phyloP scores from a whole-genome alignment of 2,329 filamentous ascomycete species.

The Akanthomyces uredinophilus region DNA sequence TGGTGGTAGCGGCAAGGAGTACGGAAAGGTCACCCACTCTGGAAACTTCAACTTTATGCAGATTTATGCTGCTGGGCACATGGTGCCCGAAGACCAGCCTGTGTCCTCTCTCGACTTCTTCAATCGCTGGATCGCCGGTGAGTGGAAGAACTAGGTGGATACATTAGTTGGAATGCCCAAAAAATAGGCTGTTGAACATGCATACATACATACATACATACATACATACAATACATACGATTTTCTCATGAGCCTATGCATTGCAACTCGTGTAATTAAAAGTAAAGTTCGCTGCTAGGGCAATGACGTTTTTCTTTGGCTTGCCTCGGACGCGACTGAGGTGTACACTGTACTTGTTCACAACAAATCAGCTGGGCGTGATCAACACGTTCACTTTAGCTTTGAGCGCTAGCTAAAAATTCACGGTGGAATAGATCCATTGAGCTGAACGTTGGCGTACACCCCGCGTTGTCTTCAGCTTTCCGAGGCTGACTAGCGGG shows the following conservation, averaged over 20 bases:
- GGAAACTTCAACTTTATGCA: constrained; percentile 17
- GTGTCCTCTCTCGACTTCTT: constrained; percentile 15
- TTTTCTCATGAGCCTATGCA: neutral
- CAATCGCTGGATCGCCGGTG: constrained; percentile 18
- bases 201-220: constrained; percentile 5
- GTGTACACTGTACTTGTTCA: too few relatives aligned
- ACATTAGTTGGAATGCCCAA: neutral
- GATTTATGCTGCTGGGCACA: constrained; percentile 17
- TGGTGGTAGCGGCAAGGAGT: constrained; percentile 26
- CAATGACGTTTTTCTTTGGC: neutral
- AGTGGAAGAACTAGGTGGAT: constrained; percentile 13
- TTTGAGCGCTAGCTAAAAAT: neutral
- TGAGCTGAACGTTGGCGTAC: neutral
- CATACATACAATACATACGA: neutral
- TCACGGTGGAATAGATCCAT: neutral
- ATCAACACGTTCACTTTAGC: neutral
- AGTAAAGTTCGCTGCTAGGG: too few relatives aligned
- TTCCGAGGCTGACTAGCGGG: neutral
- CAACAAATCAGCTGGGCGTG: too few relatives aligned
- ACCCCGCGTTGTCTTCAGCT: neutral
- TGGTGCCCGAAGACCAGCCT: constrained; percentile 17
- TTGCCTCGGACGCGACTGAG: neutral
- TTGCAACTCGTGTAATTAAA: neutral
- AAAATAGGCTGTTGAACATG: neutral
- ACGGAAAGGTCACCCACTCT: constrained; percentile 14